Conservation (phyloP, 208 protist species). For the Phytomonas francai region DNA sequence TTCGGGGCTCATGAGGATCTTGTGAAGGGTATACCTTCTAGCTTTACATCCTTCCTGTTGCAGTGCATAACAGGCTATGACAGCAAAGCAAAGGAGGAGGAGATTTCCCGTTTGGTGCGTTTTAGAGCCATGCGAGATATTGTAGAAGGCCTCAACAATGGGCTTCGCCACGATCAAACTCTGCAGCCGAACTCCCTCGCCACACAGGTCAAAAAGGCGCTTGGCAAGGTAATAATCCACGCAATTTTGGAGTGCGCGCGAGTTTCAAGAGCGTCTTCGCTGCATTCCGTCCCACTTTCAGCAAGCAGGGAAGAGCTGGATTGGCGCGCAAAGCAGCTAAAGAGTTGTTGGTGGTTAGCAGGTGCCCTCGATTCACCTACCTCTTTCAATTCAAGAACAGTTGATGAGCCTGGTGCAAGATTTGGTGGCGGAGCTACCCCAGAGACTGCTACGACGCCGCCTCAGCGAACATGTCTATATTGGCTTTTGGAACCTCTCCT, state of each 20-base stretch:
- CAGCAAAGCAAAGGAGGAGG: not conserved
- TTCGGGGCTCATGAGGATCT: conserved; percentile 17
- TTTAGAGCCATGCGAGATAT: conserved; percentile 18
- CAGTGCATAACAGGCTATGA: conserved; percentile 1
- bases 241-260: conserved; percentile 39
- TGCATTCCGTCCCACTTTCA: conserved; percentile 11
- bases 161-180: conserved; percentile 14
- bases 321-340: conserved; percentile 26
- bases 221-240: conserved; percentile 58
- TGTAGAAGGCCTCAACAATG: conserved; percentile 22
- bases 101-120: not conserved
- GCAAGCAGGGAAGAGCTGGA: conserved; percentile 17
- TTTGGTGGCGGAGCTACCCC: not conserved
- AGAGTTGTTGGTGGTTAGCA: conserved; percentile 38
- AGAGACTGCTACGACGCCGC: conserved; percentile 5
- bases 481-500: conserved; percentile 59
- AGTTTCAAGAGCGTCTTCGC: not conserved
- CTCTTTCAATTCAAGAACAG: not conserved
- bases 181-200: conserved; percentile 21
- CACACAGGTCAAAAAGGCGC: conserved; percentile 16
- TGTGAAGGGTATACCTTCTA: not conserved
- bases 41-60: not conserved
- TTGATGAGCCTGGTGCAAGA: not conserved
- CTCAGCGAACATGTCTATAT: conserved; percentile 16
- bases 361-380: conserved; percentile 19